These are phyloP conservation scores for Purpureocillium takamizusanense DNA, from an alignment of 2,329 filamentous ascomycete genomes.

Conservation along the genomic window DNA sequence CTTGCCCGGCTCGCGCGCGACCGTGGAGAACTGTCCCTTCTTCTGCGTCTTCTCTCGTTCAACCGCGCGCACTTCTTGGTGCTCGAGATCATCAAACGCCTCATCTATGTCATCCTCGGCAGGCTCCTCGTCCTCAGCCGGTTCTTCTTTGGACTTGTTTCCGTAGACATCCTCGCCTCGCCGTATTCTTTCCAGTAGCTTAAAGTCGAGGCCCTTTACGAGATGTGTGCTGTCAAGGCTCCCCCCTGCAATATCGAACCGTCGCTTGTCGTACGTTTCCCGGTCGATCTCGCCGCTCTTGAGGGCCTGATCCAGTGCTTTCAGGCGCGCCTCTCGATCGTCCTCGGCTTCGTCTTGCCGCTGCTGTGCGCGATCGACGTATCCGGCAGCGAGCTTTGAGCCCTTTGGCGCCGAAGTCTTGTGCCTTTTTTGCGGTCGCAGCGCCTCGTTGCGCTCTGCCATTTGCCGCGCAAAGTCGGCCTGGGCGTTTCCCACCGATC, in stretches of 20 bases:
- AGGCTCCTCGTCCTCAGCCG: conserved; percentile 14
- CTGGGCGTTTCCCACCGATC: conserved; percentile 46
- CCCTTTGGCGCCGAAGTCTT: conserved; percentile 76
- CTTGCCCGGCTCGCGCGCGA: conserved; percentile 41
- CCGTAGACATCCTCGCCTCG: conserved; percentile 59
- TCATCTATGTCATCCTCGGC: conserved; percentile 46
- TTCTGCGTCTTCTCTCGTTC: conserved; percentile 41
- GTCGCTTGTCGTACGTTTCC: conserved; percentile 65
- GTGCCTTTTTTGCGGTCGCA: conserved; percentile 60
- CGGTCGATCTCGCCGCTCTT: conserved; percentile 80
- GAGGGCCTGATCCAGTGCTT: conserved; percentile 70
- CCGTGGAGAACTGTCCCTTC: conserved; percentile 51
- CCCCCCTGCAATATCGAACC: conserved; percentile 72
- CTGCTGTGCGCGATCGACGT: conserved; percentile 69
- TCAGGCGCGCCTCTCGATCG: conserved; percentile 55
- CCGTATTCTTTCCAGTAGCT: conserved; percentile 60
- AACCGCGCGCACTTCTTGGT: conserved; percentile 43
- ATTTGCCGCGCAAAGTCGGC: conserved; percentile 78
- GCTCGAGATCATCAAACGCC: conserved; percentile 52
- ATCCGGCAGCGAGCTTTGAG: conserved; percentile 68
- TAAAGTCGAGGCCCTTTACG: conserved; percentile 86
- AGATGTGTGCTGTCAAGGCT: conserved; percentile 74
- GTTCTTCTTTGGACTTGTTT: conserved; percentile 23
- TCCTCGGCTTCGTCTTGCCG: conserved; percentile 46
- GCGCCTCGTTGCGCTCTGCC: conserved; percentile 56